Evolutionary conservation across 345 rosid genomes (phyloP).

Genomic region (Cardiospermum halicacabum): DNA sequence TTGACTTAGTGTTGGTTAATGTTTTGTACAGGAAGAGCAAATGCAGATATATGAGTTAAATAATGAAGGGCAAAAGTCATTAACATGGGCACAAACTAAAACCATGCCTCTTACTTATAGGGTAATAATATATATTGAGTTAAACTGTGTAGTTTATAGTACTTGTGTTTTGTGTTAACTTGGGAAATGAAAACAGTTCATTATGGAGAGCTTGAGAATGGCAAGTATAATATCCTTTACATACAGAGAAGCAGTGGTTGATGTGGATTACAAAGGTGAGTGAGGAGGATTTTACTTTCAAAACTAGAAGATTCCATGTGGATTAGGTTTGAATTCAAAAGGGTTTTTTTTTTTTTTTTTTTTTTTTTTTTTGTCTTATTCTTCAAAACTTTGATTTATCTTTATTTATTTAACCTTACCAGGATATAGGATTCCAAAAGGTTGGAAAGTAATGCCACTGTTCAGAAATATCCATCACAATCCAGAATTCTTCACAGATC

Average conservation of each 20-base stretch:
- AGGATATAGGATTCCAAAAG: constrained; percentile 91
- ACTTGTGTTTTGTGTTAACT: neutral
- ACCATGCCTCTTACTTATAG: constrained; percentile 66
- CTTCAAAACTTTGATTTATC: too few species aligned
- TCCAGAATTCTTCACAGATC: constrained; percentile 65
- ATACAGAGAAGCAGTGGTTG: constrained; percentile 82
- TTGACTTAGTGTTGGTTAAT: neutral
- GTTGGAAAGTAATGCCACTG: constrained; percentile 99
- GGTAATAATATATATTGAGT: constrained; percentile 31
- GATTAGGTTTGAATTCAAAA: neutral
- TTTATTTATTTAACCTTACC: too few species aligned
- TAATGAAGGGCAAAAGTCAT: constrained; percentile 39
- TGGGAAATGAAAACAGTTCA: constrained; percentile 32
- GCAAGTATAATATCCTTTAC: constrained; percentile 92
- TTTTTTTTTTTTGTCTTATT: neutral
- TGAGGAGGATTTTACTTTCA: neutral
- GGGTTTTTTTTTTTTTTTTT: neutral
- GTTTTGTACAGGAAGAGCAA: constrained; percentile 73
- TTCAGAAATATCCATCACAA: constrained; percentile 94
- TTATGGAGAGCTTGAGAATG: constrained; percentile 78
- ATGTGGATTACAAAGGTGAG: constrained; percentile 86
- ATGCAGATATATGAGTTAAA: constrained; percentile 41
- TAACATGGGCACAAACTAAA: constrained; percentile 81
- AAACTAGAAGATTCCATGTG: constrained; percentile 10
- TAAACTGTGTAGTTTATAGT: neutral